Evolutionary conservation across 805 yeast species (phyloP).

Genomic region (Starmerella davenportii): DNA sequence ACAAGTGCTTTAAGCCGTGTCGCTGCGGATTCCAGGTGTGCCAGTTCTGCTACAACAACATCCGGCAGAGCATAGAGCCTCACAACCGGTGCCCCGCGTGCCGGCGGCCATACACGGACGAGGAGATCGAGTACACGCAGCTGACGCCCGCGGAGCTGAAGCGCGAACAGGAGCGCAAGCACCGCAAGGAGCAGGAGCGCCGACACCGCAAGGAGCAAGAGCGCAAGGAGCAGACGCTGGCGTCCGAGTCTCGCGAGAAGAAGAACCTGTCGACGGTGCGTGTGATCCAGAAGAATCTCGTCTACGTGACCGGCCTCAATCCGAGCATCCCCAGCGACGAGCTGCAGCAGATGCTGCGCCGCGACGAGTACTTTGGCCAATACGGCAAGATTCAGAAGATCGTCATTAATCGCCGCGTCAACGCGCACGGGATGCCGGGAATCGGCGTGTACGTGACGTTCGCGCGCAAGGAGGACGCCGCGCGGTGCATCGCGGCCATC

Average conservation of each 20-base stretch:
- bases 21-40: constrained; percentile 98
- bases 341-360: constrained; percentile 58
- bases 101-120: constrained; percentile 84
- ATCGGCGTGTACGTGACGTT: constrained; percentile 93
- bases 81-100: constrained; percentile 97
- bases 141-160: constrained; percentile 77
- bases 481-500: constrained; percentile 76
- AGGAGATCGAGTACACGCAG: constrained; percentile 69
- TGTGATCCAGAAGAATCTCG: constrained; percentile 94
- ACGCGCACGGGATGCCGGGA: constrained; percentile 47
- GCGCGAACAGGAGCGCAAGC: constrained; percentile 59
- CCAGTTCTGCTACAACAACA: constrained; percentile 94
- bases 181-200: constrained; percentile 51
- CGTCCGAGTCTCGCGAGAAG: constrained; percentile 31
- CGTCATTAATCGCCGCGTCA: constrained; percentile 65
- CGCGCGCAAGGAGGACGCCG: constrained; percentile 85
- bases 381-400: constrained; percentile 89
- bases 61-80: constrained; percentile 83
- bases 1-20: constrained; percentile 92
- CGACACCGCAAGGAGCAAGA: constrained; percentile 82
- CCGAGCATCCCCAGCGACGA: constrained; percentile 76
- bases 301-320: constrained; percentile 85
- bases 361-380: constrained; percentile 92
- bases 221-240: constrained; percentile 48
- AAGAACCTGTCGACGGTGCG: constrained; percentile 93